Evolutionary conservation across 2,329 filamentous ascomycete species (phyloP), one percentile per base, ranked within the genome.

Genomic region (Talaromyces sp.): DNA sequence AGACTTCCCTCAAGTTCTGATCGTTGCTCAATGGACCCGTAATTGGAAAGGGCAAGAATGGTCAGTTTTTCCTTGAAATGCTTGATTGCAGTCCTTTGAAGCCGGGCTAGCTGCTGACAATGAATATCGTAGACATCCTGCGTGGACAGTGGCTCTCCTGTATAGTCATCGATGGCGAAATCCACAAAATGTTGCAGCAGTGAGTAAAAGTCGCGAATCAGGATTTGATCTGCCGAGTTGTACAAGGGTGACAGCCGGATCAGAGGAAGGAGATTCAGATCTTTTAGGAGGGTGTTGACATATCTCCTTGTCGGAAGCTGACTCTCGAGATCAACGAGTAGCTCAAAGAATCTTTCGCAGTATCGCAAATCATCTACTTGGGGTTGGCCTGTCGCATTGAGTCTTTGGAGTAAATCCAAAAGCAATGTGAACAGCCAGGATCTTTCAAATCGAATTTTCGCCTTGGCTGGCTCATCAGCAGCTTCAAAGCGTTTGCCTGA

Each of bases 261-360:
- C 10, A 89, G 85, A 0, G 93, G 81, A 29, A 97, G 76, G 24
- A 96, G 76, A 71, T 98, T 92, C 52, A 98, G 79, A 71, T 99
- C 93, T 68, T 89, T 87, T 14, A 98, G 75, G 49, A 99, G 78
- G 1, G 90, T 87, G 73, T 97, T 97, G 71, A 96, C 90, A 72
- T 98, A 98, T 74, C 95, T 86, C 67, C 95, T 84, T 3, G 96
- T 99, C 0, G 95, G 95, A 54, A 98, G 80, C 73, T 99, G 95
- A 69, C 93, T 97, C 73, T 96, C 87, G 21, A 99, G 78, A 71
- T 99, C 95, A 9, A 89, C 88, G 54, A 99, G 80, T 56, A 99
- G 88, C 74, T 99, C 95, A 56, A 95, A 77, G 64, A 98, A 93
- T n/a, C 93, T 86, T 75, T 98, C 93, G 72, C 91, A 96, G 74